Base-by-base conservation (phyloP, 352 stramenopile genomes). In the Phytopythium cucurbitacearum region DNA sequence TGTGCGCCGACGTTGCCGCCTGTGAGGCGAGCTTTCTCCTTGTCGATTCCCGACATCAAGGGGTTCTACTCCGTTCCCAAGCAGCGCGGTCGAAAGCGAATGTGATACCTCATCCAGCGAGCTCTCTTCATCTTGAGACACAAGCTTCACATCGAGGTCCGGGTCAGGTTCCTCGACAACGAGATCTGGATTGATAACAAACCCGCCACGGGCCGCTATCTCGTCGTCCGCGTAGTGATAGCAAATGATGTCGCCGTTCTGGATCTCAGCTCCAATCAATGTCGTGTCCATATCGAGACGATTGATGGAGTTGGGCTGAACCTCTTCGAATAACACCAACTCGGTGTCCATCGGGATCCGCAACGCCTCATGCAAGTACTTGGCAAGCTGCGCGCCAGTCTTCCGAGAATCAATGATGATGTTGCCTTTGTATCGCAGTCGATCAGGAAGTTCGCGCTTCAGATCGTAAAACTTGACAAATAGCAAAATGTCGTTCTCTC, bases 381-480 rank as follows among this genome's bases (percentile, higher is more conserved):
- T 69, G 0, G 64, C 68, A 3, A 93, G 51, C 7, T 81, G 65
- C 0, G 67, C 65, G 10, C 85, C 81, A 41, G 81, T 89, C 32
- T 75, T 65, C 10, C 77, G 73, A 4, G 73, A 53, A 60, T 91
- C 76, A 13, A 94, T 69, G 3, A 94, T 36, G 7, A 95, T 57
- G 49, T 91, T 95, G 0, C 85, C 85, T 55, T 87, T 71, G 43
- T 95, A 95, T 56, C 83, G 69, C 32, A 95, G 63, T 5, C 85
- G 75, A 3, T 95, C 76, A 5, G 56, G 59, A 0, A 94, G 67
- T 7, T 66, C 59, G n/a, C 69, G 77, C 15, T 62, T 80, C 7
- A 81, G 28, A 51, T 95, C 78, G 48, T 95, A 95, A 36, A 76
- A 85, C 70, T 95, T 95, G 60, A 95, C 67, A 49, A 95, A 91